A percentile compares a stretch with the other conserved stretches of the same genome.
Evolutionary conservation across 2,329 filamentous ascomycete genomes (phyloP).

Genomic region (Penicillium corylophilum): DNA sequence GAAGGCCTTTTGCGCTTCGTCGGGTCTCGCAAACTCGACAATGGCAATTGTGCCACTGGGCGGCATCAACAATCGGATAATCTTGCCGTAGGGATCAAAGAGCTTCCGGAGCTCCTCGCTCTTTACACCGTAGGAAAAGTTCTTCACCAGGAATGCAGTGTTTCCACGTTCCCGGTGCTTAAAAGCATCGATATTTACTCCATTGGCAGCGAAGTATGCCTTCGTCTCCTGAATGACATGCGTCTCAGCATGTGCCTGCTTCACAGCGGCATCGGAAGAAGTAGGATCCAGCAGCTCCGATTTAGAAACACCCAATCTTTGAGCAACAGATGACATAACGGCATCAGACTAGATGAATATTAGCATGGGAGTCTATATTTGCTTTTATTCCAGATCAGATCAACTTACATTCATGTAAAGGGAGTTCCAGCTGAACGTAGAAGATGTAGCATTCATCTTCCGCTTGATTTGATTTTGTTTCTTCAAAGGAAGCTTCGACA

Average conservation of each 20-base stretch:
- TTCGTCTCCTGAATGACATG: conserved; percentile 96
- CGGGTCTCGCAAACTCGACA: conserved; percentile 77
- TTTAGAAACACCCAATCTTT: conserved; percentile 84
- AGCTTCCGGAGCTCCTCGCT: conserved; percentile 74
- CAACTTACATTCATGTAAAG: conserved; percentile 84
- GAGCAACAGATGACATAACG: conserved; percentile 84
- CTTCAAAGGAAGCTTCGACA: conserved; percentile 90
- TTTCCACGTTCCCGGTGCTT: conserved; percentile 82
- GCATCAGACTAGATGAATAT: conserved; percentile 61
- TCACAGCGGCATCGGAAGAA: conserved; percentile 88
- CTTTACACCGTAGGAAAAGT: conserved; percentile 82
- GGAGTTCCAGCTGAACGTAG: conserved; percentile 96
- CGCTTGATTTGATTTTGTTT: conserved; percentile 89
- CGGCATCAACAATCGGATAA: conserved; percentile 84
- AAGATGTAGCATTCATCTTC: conserved; percentile 74
- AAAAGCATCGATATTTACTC: conserved; percentile 89
- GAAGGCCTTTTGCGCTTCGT: conserved; percentile 81
- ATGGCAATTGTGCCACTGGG: conserved; percentile 92
- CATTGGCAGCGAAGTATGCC: conserved; percentile 80
- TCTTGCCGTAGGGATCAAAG: conserved; percentile 81
- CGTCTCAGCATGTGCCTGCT: conserved; percentile 95
- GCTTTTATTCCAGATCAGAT: neutral
- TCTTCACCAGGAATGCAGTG: conserved; percentile 86
- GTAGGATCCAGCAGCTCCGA: conserved; percentile 93
- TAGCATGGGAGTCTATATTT: conserved; percentile 18